A percentile compares a stretch with the other conserved stretches of the same genome.
Evolutionary conservation across 2,329 filamentous ascomycete genomes (phyloP).

Genomic region (Aspergillus awamori): DNA sequence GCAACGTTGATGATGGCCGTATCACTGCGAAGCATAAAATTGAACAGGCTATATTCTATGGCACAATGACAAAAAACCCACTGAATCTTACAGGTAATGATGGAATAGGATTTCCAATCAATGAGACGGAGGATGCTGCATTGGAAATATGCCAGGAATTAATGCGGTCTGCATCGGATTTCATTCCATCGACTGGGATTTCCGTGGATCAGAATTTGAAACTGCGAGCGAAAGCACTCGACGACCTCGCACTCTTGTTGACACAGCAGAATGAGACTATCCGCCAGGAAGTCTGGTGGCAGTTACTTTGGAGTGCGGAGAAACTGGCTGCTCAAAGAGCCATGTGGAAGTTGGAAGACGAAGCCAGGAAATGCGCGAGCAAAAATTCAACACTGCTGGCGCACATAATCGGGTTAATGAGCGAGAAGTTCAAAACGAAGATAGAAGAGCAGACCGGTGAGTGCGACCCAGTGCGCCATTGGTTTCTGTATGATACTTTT

Average conservation of each 20-base stretch:
- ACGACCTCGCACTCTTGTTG: constrained; percentile 73
- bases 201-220: constrained; percentile 81
- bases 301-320: constrained; percentile 84
- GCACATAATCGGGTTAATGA: constrained; percentile 74
- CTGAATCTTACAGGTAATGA: constrained; percentile 75
- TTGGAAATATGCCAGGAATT: constrained; percentile 79
- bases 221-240: constrained; percentile 71
- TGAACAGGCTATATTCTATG: constrained; percentile 93
- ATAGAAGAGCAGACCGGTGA: constrained; percentile 68
- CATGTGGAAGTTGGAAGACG: constrained; percentile 81
- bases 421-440: constrained; percentile 73
- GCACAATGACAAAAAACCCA: constrained; percentile 78
- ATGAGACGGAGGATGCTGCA: constrained; percentile 76
- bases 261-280: constrained; percentile 64
- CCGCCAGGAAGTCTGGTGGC: constrained; percentile 72
- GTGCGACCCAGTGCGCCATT: constrained; percentile 78
- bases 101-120: constrained; percentile 66
- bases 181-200: constrained; percentile 71
- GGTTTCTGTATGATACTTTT: constrained; percentile 77
- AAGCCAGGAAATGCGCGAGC: constrained; percentile 60
- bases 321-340: constrained; percentile 78
- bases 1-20: constrained; percentile 51
- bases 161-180: constrained; percentile 72
- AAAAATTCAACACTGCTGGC: constrained; percentile 72
- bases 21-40: constrained; percentile 86